Conservation (phyloP, 2,329 filamentous ascomycete genomes). For the Fusarium begoniae region DNA sequence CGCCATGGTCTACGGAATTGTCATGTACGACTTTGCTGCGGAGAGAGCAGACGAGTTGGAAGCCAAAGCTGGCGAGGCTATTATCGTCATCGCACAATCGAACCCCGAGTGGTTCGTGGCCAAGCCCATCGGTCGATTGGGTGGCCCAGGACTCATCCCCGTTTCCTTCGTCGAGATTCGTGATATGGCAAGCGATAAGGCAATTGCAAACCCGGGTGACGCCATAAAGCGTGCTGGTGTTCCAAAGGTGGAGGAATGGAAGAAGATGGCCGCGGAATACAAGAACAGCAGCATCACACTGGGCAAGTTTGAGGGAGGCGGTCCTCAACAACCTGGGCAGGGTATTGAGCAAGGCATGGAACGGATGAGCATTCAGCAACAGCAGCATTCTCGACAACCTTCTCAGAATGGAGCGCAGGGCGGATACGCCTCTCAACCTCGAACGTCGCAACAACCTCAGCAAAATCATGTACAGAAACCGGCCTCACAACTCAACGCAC, state of each 20-base stretch:
- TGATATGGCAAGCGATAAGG: slow-evolving; percentile 88
- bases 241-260: slow-evolving; percentile 97
- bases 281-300: slow-evolving; percentile 99
- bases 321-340: slow-evolving; percentile 48
- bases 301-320: slow-evolving; percentile 81
- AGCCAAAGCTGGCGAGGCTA: slow-evolving; percentile 93
- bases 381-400: slow-evolving; percentile 41
- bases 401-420: slow-evolving; percentile 46
- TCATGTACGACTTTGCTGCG: slow-evolving; percentile 96
- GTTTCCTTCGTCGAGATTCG: slow-evolving; percentile 97
- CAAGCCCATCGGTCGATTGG: slow-evolving; percentile 97
- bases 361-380: slow-evolving; percentile 74
- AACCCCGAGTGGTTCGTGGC: slow-evolving; percentile 99
- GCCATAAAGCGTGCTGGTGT: slow-evolving; percentile 90
- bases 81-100: slow-evolving; percentile 98
- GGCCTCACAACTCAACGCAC: slow-evolving; percentile 71
- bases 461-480: slow-evolving; percentile 52
- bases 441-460: slow-evolving; percentile 47
- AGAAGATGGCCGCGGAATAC: slow-evolving; percentile 98
- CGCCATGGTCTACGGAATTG: slow-evolving; percentile 94
- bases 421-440: slow-evolving; percentile 37
- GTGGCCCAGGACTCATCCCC: slow-evolving; percentile 92
- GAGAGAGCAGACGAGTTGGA: slow-evolving; percentile 96
- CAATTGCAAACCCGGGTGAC: slow-evolving; percentile 82
- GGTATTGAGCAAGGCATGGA: slow-evolving; percentile 77